phyloP scores from a whole-genome alignment of 2,329 filamentous ascomycete genomes.

The Apiospora hydei region DNA sequence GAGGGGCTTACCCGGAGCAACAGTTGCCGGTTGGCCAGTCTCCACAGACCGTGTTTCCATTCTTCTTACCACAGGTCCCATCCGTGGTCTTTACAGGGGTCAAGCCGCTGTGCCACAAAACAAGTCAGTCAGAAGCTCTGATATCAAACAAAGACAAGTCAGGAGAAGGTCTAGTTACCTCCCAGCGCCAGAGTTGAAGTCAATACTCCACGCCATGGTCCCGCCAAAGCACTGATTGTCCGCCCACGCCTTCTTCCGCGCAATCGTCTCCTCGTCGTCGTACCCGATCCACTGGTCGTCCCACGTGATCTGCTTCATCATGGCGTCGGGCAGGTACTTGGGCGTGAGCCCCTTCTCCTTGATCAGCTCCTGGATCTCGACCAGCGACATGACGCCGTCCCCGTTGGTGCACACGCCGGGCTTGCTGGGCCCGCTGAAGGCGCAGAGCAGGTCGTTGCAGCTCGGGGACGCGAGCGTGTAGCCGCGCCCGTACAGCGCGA shows the following conservation, averaged over 20 bases:
- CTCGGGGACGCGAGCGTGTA: slow-evolving; percentile 27
- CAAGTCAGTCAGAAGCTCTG: not conserved
- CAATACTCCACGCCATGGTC: slow-evolving; percentile 43
- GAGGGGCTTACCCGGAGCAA: not conserved
- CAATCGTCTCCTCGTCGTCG: slow-evolving; percentile 38
- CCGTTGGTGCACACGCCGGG: slow-evolving; percentile 36
- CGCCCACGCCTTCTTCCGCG: slow-evolving; percentile 39
- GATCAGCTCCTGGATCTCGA: slow-evolving; percentile 44
- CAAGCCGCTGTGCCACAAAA: not conserved
- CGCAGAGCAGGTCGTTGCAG: slow-evolving; percentile 39
- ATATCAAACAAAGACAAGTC: not conserved
- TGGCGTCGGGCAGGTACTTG: slow-evolving; percentile 28
- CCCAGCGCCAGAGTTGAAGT: slow-evolving; percentile 28
- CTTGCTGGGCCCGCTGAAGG: slow-evolving; percentile 36
- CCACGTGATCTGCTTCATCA: slow-evolving; percentile 40
- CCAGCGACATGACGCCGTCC: slow-evolving; percentile 40
- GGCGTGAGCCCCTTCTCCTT: slow-evolving; percentile 32
- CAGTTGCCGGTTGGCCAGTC: slow-evolving; percentile 19
- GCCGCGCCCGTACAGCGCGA: slow-evolving; percentile 52
- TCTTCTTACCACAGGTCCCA: slow-evolving; percentile 11
- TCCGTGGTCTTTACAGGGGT: not conserved
- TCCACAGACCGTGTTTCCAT: slow-evolving; percentile 18
- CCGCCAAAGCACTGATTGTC: slow-evolving; percentile 41
- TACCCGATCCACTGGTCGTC: slow-evolving; percentile 39
- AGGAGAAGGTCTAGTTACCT: not conserved